A percentile compares a stretch with the other conserved stretches of the same genome.
Conservation (phyloP, 208 protist genomes). For the Tritrichomonas foetus region DNA sequence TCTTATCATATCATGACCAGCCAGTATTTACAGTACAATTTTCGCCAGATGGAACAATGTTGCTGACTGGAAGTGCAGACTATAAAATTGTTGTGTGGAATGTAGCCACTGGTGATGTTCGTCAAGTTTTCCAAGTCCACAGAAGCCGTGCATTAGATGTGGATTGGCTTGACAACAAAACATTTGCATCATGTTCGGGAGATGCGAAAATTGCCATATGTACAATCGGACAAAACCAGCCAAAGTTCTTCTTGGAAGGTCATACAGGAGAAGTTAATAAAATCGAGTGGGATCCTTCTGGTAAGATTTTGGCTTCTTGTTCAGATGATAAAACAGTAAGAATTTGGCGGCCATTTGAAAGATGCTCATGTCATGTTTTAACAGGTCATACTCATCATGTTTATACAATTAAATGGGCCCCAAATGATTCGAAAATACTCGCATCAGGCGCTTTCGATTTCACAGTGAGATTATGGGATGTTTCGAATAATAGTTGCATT, state of each 20-base stretch:
- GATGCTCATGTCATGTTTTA: neutral
- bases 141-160: slow-evolving; percentile 68
- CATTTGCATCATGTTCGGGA: slow-evolving; percentile 70
- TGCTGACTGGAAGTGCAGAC: slow-evolving; percentile 69
- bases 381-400: neutral
- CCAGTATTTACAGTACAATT: slow-evolving; percentile 76
- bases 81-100: slow-evolving; percentile 64
- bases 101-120: slow-evolving; percentile 46
- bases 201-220: slow-evolving; percentile 70
- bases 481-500: neutral
- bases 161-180: slow-evolving; percentile 69
- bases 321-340: slow-evolving; percentile 74
- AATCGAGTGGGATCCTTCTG: slow-evolving; percentile 71
- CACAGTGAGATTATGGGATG: neutral
- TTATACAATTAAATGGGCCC: neutral
- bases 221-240: slow-evolving; percentile 54
- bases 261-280: slow-evolving; percentile 70
- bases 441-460: neutral
- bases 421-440: neutral
- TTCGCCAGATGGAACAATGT: slow-evolving; percentile 64
- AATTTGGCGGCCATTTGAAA: slow-evolving; percentile 37
- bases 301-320: slow-evolving; percentile 70
- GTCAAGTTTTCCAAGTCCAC: slow-evolving; percentile 66
- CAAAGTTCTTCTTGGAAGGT: slow-evolving; percentile 47
- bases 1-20: slow-evolving; percentile 56